A percentile compares a stretch with the other conserved stretches of the same genome.
phyloP scores from a whole-genome alignment of 2,329 filamentous ascomycete species.

The Ramichloridium luteum region DNA sequence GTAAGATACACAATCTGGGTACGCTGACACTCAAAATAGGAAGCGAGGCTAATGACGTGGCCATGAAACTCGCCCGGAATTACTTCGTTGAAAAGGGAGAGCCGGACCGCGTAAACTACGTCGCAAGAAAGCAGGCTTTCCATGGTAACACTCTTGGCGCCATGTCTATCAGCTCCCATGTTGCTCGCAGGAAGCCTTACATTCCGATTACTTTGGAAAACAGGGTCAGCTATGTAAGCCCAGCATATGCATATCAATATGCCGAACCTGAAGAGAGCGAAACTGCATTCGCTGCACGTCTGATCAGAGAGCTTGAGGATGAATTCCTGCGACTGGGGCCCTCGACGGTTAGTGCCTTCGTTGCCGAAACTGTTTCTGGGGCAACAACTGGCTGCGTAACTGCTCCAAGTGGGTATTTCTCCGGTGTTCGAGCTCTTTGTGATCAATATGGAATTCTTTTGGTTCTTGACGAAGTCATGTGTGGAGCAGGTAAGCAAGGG shows the following conservation, averaged over 20 bases:
- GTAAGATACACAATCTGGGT: not conserved
- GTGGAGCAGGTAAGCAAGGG: too few species aligned
- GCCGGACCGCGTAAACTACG: constrained; percentile 29
- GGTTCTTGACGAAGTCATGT: constrained; percentile 40
- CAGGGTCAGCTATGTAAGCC: constrained; percentile 20
- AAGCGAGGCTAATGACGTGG: constrained; percentile 35
- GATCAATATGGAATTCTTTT: constrained; percentile 44
- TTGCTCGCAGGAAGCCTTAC: constrained; percentile 25
- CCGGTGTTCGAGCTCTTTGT: constrained; percentile 43
- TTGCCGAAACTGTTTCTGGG: constrained; percentile 40
- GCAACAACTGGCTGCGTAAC: constrained; percentile 42
- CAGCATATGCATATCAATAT: constrained; percentile 28
- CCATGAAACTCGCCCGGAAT: constrained; percentile 38
- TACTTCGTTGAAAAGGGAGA: constrained; percentile 34
- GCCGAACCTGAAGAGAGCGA: constrained; percentile 26
- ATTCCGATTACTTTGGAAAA: constrained; percentile 21
- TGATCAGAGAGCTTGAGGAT: constrained; percentile 35
- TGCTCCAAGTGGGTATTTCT: constrained; percentile 41
- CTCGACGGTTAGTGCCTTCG: constrained; percentile 36
- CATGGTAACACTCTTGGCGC: constrained; percentile 41
- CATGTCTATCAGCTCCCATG: constrained; percentile 30
- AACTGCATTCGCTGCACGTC: constrained; percentile 28
- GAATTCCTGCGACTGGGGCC: constrained; percentile 38
- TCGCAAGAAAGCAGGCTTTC: constrained; percentile 36
- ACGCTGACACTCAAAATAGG: constrained; percentile 11